phyloP scores from a whole-genome alignment of 108 stramenopile genomes.

The Skeletonema menzelii region DNA sequence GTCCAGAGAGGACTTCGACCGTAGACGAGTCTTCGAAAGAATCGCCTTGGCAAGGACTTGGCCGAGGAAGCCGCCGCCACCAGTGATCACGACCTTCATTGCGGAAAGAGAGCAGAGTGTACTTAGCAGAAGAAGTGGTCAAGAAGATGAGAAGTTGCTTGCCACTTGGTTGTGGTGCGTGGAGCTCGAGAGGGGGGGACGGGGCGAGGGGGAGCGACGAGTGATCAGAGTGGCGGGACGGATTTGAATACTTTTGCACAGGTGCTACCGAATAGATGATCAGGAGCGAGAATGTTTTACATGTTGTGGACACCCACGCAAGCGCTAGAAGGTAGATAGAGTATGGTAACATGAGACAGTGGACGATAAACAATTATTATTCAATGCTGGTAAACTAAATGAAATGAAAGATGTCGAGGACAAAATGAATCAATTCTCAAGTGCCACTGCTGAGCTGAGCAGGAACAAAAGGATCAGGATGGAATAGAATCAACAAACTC shows the following conservation, averaged over 20 bases:
- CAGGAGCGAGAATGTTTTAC: too few relatives aligned
- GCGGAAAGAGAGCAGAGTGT: too few relatives aligned
- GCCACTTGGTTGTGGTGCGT: too few relatives aligned
- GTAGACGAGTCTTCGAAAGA: conserved; percentile 22
- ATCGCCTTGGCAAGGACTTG: conserved; percentile 52
- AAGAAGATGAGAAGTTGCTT: neutral
- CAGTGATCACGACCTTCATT: conserved; percentile 62
- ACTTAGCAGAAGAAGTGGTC: too few relatives aligned
- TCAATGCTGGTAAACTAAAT: neutral
- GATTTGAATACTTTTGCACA: too few relatives aligned
- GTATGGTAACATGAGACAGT: too few relatives aligned
- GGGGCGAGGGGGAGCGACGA: too few relatives aligned
- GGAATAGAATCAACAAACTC: conserved; percentile 69
- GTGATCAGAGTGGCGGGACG: too few relatives aligned
- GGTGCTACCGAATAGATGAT: too few relatives aligned
- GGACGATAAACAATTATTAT: neutral
- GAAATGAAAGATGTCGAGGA: neutral
- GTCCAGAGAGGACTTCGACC: conserved; percentile 17
- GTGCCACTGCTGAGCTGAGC: neutral
- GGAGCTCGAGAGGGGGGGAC: too few relatives aligned
- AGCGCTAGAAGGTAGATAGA: too few relatives aligned
- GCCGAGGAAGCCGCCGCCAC: conserved; percentile 66
- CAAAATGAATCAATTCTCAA: conserved; percentile 1
- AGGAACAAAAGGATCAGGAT: neutral
- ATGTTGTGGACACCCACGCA: too few relatives aligned